Evolutionary conservation across 805 yeast species (phyloP).

Genomic region (Yamadazyma tumulicola): DNA sequence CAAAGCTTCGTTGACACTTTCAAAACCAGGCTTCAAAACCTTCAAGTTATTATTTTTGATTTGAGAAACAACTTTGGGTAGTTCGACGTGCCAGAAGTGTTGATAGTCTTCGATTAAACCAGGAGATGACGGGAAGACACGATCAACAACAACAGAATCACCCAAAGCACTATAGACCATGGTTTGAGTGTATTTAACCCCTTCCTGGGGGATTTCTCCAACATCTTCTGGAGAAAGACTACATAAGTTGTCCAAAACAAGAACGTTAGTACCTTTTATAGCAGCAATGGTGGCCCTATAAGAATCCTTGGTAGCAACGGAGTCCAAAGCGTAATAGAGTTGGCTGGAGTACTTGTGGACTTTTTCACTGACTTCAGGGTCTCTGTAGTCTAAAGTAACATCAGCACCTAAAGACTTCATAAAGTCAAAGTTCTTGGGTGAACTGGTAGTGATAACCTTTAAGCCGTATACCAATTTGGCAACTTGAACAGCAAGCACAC

Average conservation of each 20-base stretch:
- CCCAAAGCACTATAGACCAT: constrained; percentile 3
- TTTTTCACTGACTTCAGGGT: constrained; percentile 19
- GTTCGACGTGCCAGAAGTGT: constrained; percentile 20
- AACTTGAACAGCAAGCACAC: constrained; percentile 28
- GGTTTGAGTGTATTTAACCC: constrained; percentile 1
- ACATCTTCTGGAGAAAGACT: not conserved
- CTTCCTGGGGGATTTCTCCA: not conserved
- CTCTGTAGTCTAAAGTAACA: constrained; percentile 25
- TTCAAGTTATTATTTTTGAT: constrained; percentile 20
- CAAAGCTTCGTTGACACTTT: constrained; percentile 33
- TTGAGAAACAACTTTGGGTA: constrained; percentile 18
- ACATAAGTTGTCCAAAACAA: constrained; percentile 19
- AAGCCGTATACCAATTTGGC: constrained; percentile 28
- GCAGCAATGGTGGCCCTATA: constrained; percentile 27
- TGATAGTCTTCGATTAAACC: constrained; percentile 5
- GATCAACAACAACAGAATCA: not conserved
- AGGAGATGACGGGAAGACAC: not conserved
- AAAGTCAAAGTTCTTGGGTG: constrained; percentile 21
- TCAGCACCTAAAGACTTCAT: constrained; percentile 29
- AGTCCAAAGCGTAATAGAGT: constrained; percentile 25
- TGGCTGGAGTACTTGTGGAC: constrained; percentile 18
- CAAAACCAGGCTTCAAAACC: constrained; percentile 26
- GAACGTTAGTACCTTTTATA: constrained; percentile 17
- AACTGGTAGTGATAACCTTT: constrained; percentile 27
- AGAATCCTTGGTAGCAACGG: constrained; percentile 19